Percentiles rank a stretch among this genome's conserved stretches.
These are phyloP conservation scores for Lablab purpureus DNA, from an alignment of 306 rosid genomes.

Conservation along the genomic window DNA sequence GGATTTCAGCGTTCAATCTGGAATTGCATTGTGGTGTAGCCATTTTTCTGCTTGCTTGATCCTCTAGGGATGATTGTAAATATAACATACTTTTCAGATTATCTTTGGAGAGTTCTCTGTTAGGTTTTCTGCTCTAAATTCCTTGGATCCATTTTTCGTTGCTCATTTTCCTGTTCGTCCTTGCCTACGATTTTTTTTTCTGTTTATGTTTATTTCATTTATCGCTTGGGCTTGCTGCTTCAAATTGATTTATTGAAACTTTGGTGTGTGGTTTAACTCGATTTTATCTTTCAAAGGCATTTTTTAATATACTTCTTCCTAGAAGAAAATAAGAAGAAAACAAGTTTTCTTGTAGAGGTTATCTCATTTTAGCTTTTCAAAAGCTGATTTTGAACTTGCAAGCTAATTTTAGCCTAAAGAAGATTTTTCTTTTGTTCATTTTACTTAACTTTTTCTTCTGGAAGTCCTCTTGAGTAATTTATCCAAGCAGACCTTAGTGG, in stretches of 20 bases:
- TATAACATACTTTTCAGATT: not conserved
- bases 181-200: not conserved
- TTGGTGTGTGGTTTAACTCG: constrained; percentile 1
- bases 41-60: constrained; percentile 10
- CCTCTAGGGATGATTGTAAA: not conserved
- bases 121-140: constrained; percentile 25
- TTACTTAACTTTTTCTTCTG: not conserved
- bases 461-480: not conserved
- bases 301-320: no score
- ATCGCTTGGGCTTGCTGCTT: constrained; percentile 21
- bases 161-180: not conserved
- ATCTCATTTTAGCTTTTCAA: not conserved
- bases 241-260: not conserved
- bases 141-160: constrained; percentile 15
- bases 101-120: not conserved
- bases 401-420: not conserved
- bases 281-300: not conserved
- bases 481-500: not conserved
- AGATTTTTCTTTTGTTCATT: no score
- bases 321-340: not conserved
- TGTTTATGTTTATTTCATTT: not conserved
- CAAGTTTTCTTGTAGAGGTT: no score
- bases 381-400: no score
- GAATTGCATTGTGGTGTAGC: constrained; percentile 20
- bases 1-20: constrained; percentile 22